Conservation (phyloP, 345 rosid genomes). For the Citrus sinensis region DVS_A1.0 CM039161.1:23206001-23206500, state of each 20-base stretch:
- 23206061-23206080: no score
- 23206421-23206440: neutral
- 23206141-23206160: neutral
- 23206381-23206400: conserved; percentile 36
- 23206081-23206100: no score
- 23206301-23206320: conserved; percentile 94
- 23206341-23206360: conserved; percentile 78
- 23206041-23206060: neutral
- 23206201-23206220: neutral
- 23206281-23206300: conserved; percentile 73
- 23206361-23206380: conserved; percentile 93
- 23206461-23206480: no score
- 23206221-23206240: neutral
- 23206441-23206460: no score
- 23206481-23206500: conserved; percentile 64
- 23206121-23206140: neutral
- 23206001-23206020: neutral
- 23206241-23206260: neutral
- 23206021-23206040: neutral
- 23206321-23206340: conserved; percentile 94
- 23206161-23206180: neutral
- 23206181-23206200: neutral
- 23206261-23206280: neutral
- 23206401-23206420: neutral
- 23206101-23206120: neutral